Conservation (phyloP, 805 yeast genomes). For the Candida jianshihensis region DNA sequence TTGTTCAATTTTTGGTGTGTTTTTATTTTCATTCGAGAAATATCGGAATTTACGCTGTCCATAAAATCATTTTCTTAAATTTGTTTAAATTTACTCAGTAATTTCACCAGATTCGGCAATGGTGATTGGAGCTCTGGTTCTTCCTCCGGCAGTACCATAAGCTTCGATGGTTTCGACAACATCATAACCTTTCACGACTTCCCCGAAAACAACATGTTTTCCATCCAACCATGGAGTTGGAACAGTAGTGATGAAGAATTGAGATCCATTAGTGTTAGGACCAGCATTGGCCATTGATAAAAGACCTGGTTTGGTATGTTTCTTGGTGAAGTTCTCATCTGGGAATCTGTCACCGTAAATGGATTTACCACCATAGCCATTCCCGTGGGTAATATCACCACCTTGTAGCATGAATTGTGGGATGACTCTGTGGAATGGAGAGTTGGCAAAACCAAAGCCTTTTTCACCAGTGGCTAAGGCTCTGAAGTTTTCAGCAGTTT, state of each 20-base stretch:
- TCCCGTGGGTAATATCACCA: conserved; percentile 79
- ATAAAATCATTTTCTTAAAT: neutral
- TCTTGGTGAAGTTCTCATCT: conserved; percentile 58
- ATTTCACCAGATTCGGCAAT: conserved; percentile 58
- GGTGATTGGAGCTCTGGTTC: conserved; percentile 55
- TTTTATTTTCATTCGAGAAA: neutral
- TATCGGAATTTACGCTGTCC: neutral
- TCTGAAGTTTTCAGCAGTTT: conserved; percentile 76
- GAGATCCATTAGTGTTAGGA: conserved; percentile 89
- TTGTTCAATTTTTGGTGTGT: neutral
- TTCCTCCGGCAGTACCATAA: conserved; percentile 61
- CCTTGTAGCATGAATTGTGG: conserved; percentile 97
- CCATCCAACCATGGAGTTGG: conserved; percentile 76
- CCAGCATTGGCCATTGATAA: conserved; percentile 93
- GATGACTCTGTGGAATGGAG: conserved; percentile 89
- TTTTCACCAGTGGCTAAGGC: conserved; percentile 79
- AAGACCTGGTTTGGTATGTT: conserved; percentile 73
- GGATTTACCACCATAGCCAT: conserved; percentile 91
- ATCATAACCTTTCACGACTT: conserved; percentile 60
- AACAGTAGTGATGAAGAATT: conserved; percentile 81
- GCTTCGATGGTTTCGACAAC: conserved; percentile 53
- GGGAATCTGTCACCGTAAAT: conserved; percentile 67
- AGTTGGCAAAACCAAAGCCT: conserved; percentile 69
- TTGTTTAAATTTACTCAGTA: conserved; percentile 1
- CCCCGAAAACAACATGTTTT: conserved; percentile 73